Conservation (phyloP, 306 rosid genomes). For the Hylodesmum podocarpum region DNA sequence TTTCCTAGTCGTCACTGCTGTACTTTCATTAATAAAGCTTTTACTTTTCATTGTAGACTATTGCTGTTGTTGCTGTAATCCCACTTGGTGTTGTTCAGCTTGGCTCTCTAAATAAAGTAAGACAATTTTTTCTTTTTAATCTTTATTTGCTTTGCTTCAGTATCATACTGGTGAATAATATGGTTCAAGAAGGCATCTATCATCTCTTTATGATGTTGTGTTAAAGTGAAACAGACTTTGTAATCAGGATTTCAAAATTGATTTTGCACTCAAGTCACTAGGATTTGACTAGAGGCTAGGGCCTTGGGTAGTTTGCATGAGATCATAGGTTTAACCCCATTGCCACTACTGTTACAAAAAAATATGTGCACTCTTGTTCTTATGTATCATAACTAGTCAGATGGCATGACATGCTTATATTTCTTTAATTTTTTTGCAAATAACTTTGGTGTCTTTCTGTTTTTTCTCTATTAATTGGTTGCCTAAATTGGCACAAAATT, state of each 20-base stretch:
- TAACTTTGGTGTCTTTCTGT: conserved; percentile 5
- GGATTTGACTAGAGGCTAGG: background rate
- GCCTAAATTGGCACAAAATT: background rate
- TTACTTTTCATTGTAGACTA: conserved; percentile 60
- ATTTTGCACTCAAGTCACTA: background rate
- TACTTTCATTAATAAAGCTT: conserved; percentile 17
- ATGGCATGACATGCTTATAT: background rate
- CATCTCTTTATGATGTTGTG: background rate
- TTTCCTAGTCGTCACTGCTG: conserved; percentile 6
- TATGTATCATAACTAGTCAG: background rate
- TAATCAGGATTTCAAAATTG: background rate
- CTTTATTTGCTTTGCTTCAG: conserved; percentile 21
- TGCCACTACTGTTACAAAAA: background rate
- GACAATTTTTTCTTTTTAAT: conserved; percentile 30
- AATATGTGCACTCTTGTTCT: background rate
- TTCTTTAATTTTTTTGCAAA: background rate
- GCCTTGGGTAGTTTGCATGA: background rate
- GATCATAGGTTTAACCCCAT: background rate
- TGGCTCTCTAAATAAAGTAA: conserved; percentile 81
- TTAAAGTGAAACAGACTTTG: background rate
- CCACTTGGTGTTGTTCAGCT: conserved; percentile 96
- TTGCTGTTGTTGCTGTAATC: conserved; percentile 70
- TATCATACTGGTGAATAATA: conserved; percentile 15
- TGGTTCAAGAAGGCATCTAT: conserved; percentile 13
- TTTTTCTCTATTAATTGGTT: background rate